Evolutionary conservation across 2,329 filamentous ascomycete genomes (phyloP), one percentile per base, ranked within the genome.

Genomic region (Epichloe elymi): DNA sequence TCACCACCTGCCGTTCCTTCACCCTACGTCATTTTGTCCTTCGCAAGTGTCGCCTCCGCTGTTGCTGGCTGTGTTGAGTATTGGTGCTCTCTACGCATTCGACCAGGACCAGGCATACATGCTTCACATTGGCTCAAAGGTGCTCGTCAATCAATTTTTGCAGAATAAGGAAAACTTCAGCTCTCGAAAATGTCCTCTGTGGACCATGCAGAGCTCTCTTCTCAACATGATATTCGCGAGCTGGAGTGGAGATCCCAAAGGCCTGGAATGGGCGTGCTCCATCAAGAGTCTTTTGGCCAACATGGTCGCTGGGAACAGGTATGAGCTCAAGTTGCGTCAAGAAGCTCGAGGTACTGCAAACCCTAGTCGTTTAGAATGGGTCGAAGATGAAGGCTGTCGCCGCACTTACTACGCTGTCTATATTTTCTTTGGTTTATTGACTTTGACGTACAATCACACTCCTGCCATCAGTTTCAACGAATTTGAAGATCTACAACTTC

Each of bases 111-210:
- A 95, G 65, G 93, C 93, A 0, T 97, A 96, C 66, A 88, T 95
- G 77, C 80, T 96, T 20, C 93, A 98, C 70, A 95, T 97, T 59
- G 93, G 91, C 17, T 95, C 93, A 53, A 98, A 97, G 74, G 86
- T 97, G 30, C 79, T 98, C 17, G 90, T 97, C 61, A 96, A 94
- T 65, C 88, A 96, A 66, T 97, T 97, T 67, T 69, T 98, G 55
- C 89, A 95, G 69, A 94, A 96, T 72, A 96, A 96, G 74, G 90
- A 96, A 67, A 95, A 95, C 70, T 97, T 97, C 68, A 95, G 91
- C 74, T 97, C 93, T 8, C 83, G 91, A 60, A 97, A 96, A 67
- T 97, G 91, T 62, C 93, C 93, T 4, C 71, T 98, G 14, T 97
- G 93, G 91, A 93, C 91, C 46, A 97, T 97, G 88, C 93, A 98